These are phyloP conservation scores for Yarrowia sp. DNA, from an alignment of 805 yeast species.

Conservation along the genomic window DNA sequence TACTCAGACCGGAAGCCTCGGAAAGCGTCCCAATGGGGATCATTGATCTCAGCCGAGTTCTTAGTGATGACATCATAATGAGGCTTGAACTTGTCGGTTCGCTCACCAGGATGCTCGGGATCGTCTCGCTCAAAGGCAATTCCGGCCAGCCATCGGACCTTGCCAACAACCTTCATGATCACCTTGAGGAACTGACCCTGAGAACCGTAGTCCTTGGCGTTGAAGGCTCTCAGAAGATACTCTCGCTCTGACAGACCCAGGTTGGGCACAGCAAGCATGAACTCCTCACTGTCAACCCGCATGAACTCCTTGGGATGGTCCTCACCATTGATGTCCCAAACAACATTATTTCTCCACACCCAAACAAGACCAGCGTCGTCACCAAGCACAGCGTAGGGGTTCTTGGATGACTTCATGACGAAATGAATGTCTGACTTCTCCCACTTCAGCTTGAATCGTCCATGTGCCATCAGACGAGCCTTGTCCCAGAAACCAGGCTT, in stretches of 20 bases:
- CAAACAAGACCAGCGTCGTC: slow-evolving; percentile 73
- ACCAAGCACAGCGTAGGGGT: slow-evolving; percentile 71
- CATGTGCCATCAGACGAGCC: slow-evolving; percentile 70
- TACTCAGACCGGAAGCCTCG: slow-evolving; percentile 76
- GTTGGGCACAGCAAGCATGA: slow-evolving; percentile 73
- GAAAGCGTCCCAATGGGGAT: slow-evolving; percentile 69
- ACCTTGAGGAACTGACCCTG: slow-evolving; percentile 43
- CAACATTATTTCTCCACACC: slow-evolving; percentile 62
- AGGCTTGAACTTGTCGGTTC: slow-evolving; percentile 51
- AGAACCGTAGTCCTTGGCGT: slow-evolving; percentile 29
- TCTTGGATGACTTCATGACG: slow-evolving; percentile 61
- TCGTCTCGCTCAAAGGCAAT: slow-evolving; percentile 65
- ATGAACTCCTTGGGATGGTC: slow-evolving; percentile 69
- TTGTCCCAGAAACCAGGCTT: slow-evolving; percentile 94
- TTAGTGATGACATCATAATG: slow-evolving; percentile 63
- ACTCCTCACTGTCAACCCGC: slow-evolving; percentile 56
- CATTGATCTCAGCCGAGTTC: slow-evolving; percentile 40
- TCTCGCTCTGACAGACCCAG: slow-evolving; percentile 47
- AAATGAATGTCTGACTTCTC: slow-evolving; percentile 43
- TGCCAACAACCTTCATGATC: slow-evolving; percentile 59
- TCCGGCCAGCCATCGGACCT: slow-evolving; percentile 76
- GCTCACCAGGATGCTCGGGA: slow-evolving; percentile 40
- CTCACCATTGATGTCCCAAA: slow-evolving; percentile 57
- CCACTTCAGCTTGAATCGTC: slow-evolving; percentile 55
- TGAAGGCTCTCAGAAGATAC: slow-evolving; percentile 32